Evolutionary conservation across 768 basidiomycete species (phyloP).

Genomic region (Lyophyllum shimeji): DNA sequence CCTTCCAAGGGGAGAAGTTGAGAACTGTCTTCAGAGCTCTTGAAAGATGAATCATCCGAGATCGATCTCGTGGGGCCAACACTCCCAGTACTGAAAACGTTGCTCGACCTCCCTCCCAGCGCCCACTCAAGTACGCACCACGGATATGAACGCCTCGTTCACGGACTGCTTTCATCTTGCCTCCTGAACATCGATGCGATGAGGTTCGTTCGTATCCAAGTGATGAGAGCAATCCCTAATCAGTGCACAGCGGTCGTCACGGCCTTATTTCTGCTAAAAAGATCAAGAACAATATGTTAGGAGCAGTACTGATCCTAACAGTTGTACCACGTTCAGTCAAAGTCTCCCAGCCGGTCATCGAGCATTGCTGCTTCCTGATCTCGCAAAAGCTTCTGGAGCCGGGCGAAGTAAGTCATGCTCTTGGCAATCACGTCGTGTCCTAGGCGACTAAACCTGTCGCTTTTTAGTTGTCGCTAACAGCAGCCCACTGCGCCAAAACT

Average conservation of each 20-base stretch:
- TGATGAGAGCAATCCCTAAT: not conserved
- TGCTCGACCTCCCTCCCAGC: slow-evolving; percentile 57
- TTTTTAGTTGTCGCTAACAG: slow-evolving; percentile 72
- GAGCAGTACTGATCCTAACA: slow-evolving; percentile 82
- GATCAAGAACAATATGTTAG: slow-evolving; percentile 87
- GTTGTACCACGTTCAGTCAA: slow-evolving; percentile 65
- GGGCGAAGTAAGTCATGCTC: slow-evolving; percentile 52
- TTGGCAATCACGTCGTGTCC: not conserved
- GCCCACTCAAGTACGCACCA: slow-evolving; percentile 41
- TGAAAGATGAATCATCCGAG: slow-evolving; percentile 83
- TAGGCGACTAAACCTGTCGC: not conserved
- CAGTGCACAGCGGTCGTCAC: slow-evolving; percentile 63
- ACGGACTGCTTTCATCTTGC: slow-evolving; percentile 85
- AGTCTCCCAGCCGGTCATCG: slow-evolving; percentile 73
- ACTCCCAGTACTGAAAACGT: slow-evolving; percentile 72
- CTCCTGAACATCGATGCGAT: slow-evolving; percentile 88
- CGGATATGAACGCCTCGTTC: slow-evolving; percentile 60
- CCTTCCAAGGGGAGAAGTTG: not conserved
- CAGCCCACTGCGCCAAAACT: slow-evolving; percentile 88
- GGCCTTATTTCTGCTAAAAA: slow-evolving; percentile 78
- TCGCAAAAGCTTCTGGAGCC: slow-evolving; percentile 73
- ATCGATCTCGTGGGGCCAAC: slow-evolving; percentile 81
- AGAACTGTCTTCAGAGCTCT: slow-evolving; percentile 48
- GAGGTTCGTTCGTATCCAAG: slow-evolving; percentile 53
- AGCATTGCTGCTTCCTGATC: slow-evolving; percentile 83